Base-by-base conservation (phyloP, 176 grass and related monocot genomes). In the Oryza coarctata region DNA sequence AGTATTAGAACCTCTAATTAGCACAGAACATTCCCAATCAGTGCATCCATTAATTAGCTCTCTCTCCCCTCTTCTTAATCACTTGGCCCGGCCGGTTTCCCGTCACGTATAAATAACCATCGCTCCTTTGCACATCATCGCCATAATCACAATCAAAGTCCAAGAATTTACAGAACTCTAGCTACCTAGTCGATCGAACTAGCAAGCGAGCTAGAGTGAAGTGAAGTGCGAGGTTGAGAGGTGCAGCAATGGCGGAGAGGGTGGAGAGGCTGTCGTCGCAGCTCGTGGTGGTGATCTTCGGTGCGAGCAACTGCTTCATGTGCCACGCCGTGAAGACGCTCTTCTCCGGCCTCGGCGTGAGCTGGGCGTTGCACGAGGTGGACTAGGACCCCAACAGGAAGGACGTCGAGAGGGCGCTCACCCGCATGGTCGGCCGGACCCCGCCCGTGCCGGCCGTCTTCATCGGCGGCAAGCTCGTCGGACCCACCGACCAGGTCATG, bases 291-390 rank as follows among this genome's bases (percentile, higher is more conserved):
- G 89, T 94, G 60, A 92, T 94, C 71, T 92, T 94, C 76, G 87
- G 72, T 7, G 34, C 44, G 71, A 94, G 89, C 76, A 89, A 88
- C 62, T 94, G 92, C 57, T 94, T 73, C 87, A 94, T 94, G 92
- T 94, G 92, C 80, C 89, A 94, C 68, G 75, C 87, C 0, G 76
- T 94, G 80, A 89, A 86, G 92, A 87, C 80, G 41, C 79, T 94
- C 22, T 89, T 94, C 78, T 85, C 80, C 0, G 86, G 79, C 5
- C 76, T 94, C 10, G 89, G 89, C 1, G 92, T 92, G 28, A 87
- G 75, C 73, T 85, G 83, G 71, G 43, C 77, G 52, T 70, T 89
- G 57, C 40, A 87, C 72, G 92, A 94, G 86, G 71, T 94, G 68
- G 89, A 92, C 49, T 80, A 85, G 84, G 86, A 91, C 28, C 86